Conservation (phyloP, 495 filamentous ascomycete genomes). For the Aspergillus carlsbadensis region DNA sequence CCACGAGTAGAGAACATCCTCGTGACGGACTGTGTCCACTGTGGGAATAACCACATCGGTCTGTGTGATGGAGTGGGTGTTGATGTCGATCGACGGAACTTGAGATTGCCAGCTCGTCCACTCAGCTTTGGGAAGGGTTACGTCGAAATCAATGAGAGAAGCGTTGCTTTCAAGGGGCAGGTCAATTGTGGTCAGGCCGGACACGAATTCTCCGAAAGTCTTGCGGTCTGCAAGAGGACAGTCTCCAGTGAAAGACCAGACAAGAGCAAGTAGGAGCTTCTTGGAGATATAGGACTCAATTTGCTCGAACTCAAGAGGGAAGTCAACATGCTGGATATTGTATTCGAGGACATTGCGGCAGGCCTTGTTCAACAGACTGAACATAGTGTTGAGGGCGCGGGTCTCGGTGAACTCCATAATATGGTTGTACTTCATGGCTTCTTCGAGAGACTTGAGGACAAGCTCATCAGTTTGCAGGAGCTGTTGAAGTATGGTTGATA, state of each 20-base stretch:
- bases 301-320: constrained; percentile 84
- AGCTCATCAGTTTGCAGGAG: constrained; percentile 76
- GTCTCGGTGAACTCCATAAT: constrained; percentile 98
- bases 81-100: constrained; percentile 91
- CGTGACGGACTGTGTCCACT: constrained; percentile 92
- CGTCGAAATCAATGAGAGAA: constrained; percentile 94
- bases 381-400: constrained; percentile 87
- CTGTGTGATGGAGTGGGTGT: constrained; percentile 94
- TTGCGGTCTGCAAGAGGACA: constrained; percentile 88
- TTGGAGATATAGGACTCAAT: constrained; percentile 87
- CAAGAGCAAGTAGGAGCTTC: constrained; percentile 84
- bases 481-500: constrained; percentile 73
- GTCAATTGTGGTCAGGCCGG: constrained; percentile 77
- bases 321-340: constrained; percentile 90
- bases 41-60: constrained; percentile 98
- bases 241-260: constrained; percentile 95
- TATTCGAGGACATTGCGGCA: constrained; percentile 93
- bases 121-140: constrained; percentile 77
- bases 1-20: constrained; percentile 98
- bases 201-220: constrained; percentile 78
- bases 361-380: constrained; percentile 90
- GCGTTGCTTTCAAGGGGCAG: constrained; percentile 70
- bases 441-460: constrained; percentile 68
- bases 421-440: constrained; percentile 78
- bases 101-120: constrained; percentile 94